Evolutionary conservation across 306 rosid genomes (phyloP), one percentile per base, ranked within the genome.

Genomic region (Castanea crenata): DNA sequence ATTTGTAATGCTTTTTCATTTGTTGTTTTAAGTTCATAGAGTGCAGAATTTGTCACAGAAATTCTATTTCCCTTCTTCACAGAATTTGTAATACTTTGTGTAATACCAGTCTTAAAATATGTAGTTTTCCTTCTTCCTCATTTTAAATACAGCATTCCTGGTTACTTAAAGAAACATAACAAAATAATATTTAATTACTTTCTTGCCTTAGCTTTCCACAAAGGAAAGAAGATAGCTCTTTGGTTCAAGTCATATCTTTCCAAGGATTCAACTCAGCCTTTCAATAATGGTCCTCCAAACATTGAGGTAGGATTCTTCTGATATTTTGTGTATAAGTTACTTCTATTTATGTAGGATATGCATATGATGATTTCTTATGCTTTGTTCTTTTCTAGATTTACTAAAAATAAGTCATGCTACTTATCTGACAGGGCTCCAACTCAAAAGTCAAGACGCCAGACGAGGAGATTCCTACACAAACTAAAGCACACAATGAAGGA

Each of bases 211-310:
- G 72, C 20, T 34, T 23, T 18, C 72, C 29, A 68, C 52, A 68
- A 68, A 38, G 72, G 72, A 68, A 68, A 35, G 72, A 68, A 35
- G 72, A 68, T 68, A 35, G 51, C 52, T 38, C 52, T 23, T 7
- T 68, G 72, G 72, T 68, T 68, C 54, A 68, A 68, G 72, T 68
- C 72, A 35, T 68, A 68, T 32, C 72, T 68, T 68, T 35, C 52
- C 72, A 68, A 68, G 72, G 72, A 68, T 68, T 35, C 72, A 35
- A 19, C 72, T 35, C 72, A 68, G n/a, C 52, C 52, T 35, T 19
- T 68, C 25, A 4, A n/a, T 68, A 34, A 68, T n/a, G 27, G 19
- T 68, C 54, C 72, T 68, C 15, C 52, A 68, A 68, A 68, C 52
- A 35, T 35, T 35, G 52, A 68, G 72, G 72, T 68, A 6, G 5